These are phyloP conservation scores for Zygnema circumcarinatum DNA, from an alignment of 139 green algal genomes.

Conservation along the genomic window DNA sequence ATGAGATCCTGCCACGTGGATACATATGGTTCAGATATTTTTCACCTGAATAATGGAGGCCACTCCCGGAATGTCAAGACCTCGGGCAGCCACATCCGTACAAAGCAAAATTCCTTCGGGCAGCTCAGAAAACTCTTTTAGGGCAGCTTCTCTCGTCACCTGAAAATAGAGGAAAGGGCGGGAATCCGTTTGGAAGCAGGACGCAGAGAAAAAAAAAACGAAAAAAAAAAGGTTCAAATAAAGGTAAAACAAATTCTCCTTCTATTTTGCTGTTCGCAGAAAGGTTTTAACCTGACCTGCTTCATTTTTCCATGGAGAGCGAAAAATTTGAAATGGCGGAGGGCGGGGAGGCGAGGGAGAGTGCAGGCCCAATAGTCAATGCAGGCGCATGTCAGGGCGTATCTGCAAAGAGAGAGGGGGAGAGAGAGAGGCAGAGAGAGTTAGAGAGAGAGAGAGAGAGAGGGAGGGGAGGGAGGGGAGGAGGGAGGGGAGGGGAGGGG, in stretches of 20 bases:
- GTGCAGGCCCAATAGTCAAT: conserved; percentile 77
- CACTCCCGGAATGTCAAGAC: conserved; percentile 87
- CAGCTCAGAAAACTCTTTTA: conserved; percentile 71
- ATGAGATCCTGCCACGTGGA: too few relatives aligned
- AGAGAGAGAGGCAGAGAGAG: background rate
- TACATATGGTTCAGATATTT: too few relatives aligned
- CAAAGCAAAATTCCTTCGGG: conserved; percentile 77
- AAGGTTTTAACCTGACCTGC: conserved; percentile 49
- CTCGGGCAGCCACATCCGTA: conserved; percentile 92
- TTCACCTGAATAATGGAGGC: conserved; percentile 59
- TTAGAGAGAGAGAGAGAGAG: conserved; percentile 11
- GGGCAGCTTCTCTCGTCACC: conserved; percentile 68
- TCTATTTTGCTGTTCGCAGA: background rate
- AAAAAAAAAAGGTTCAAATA: too few relatives aligned
- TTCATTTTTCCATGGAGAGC: conserved; percentile 90
- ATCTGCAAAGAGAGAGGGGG: conserved; percentile 58
- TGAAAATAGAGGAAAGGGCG: too few relatives aligned
- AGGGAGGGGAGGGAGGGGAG: too few relatives aligned
- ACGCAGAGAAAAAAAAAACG: too few relatives aligned
- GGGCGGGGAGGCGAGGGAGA: conserved; percentile 51
- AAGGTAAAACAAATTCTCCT: background rate
- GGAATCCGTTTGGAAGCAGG: too few relatives aligned
- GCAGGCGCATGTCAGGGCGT: conserved; percentile 92
- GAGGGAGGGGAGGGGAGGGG: too few relatives aligned
- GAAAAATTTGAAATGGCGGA: conserved; percentile 26